phyloP scores from a whole-genome alignment of 345 rosid species.

The Eucalyptus pauciflora region DNA sequence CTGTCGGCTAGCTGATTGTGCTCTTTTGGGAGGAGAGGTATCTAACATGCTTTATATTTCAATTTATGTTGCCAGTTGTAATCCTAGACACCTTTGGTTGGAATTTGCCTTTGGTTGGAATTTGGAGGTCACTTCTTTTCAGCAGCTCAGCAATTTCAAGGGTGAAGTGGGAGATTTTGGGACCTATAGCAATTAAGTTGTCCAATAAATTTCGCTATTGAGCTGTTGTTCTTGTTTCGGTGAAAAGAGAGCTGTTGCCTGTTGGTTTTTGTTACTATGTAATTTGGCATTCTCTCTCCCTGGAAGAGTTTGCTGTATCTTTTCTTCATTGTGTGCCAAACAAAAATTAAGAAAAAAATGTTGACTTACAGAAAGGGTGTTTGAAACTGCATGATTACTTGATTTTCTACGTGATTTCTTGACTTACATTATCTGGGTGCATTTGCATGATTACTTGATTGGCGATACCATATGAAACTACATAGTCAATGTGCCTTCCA shows the following conservation, averaged over 20 bases:
- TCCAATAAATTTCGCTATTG: not conserved
- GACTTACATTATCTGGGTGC: not conserved
- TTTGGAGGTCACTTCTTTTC: not conserved
- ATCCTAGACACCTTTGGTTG: not conserved
- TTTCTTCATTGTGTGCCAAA: not conserved
- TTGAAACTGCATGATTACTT: not conserved
- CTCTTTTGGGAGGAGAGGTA: constrained; percentile 96
- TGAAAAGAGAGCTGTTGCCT: not conserved
- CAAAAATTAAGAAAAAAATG: not conserved
- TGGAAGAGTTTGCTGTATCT: not conserved
- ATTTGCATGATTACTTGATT: not conserved
- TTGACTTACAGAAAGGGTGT: not conserved
- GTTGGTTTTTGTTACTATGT: not conserved
- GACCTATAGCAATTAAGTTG: not conserved
- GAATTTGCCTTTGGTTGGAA: not conserved
- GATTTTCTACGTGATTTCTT: not conserved
- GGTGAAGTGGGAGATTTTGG: not conserved
- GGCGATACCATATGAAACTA: not conserved
- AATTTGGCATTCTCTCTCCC: not conserved
- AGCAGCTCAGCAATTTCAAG: not conserved
- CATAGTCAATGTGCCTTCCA: constrained; percentile 2
- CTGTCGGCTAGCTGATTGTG: constrained; percentile 71
- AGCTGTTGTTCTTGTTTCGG: not conserved
- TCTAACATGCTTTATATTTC: not conserved
- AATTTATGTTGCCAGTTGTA: not conserved